phyloP scores from a whole-genome alignment of 73 alveolate genomes.

The Paramecium caudatum region DNA sequence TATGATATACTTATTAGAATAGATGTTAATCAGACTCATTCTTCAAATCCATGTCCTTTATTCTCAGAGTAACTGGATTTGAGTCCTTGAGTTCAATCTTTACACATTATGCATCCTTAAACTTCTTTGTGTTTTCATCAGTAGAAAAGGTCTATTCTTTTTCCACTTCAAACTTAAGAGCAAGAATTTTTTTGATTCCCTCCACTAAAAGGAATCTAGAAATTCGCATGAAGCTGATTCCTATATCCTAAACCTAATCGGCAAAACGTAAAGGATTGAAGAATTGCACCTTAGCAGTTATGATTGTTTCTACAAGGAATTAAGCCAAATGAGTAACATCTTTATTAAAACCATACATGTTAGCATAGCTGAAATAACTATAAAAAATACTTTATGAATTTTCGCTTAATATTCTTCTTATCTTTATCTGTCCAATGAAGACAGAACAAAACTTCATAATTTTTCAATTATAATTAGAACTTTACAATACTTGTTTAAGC shows the following conservation, averaged over 20 bases:
- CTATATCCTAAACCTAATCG: slow-evolving; percentile 49
- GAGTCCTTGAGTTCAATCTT: slow-evolving; percentile 55
- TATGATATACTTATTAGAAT: neutral
- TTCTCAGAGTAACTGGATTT: slow-evolving; percentile 47
- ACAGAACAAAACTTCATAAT: slow-evolving; percentile 54
- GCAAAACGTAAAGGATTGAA: slow-evolving; percentile 59
- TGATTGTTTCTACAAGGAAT: slow-evolving; percentile 56
- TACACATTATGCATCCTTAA: neutral
- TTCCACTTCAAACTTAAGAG: slow-evolving; percentile 40
- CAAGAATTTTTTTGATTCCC: slow-evolving; percentile 34
- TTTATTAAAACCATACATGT: slow-evolving; percentile 64
- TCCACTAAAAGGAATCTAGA: slow-evolving; percentile 57
- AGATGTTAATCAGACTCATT: slow-evolving; percentile 8
- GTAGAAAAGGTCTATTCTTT: slow-evolving; percentile 41
- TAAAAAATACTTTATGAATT: slow-evolving; percentile 8
- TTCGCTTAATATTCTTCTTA: slow-evolving; percentile 60
- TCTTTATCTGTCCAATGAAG: slow-evolving; percentile 67
- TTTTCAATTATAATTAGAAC: slow-evolving; percentile 25
- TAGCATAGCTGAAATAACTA: slow-evolving; percentile 19
- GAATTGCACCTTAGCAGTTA: slow-evolving; percentile 60
- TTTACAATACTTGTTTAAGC: slow-evolving; percentile 47
- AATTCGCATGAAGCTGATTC: slow-evolving; percentile 57
- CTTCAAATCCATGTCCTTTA: slow-evolving; percentile 59
- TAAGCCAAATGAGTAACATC: slow-evolving; percentile 59
- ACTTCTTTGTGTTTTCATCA: slow-evolving; percentile 28